Conservation (phyloP, 2,329 filamentous ascomycete species). For the Didymella pinodella region DNA sequence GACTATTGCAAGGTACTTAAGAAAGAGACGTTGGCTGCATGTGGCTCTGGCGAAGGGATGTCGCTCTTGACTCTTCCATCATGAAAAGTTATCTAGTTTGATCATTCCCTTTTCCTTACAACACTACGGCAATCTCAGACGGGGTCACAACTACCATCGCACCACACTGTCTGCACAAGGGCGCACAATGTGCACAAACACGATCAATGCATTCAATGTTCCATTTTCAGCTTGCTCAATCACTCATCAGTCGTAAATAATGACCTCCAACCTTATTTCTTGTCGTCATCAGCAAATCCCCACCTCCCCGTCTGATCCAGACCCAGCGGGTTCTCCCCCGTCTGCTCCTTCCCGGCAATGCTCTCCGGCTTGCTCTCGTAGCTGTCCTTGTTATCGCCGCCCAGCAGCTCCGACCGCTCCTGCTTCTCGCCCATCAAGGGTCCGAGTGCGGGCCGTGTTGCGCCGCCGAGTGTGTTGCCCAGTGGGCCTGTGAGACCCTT, state of each 20-base stretch:
- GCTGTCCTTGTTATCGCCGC: conserved; percentile 52
- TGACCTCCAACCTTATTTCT: not conserved
- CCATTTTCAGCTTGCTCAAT: not conserved
- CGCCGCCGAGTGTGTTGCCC: conserved; percentile 47
- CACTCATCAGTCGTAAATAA: not conserved
- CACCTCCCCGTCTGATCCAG: conserved; percentile 50
- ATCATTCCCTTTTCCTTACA: too few relatives aligned
- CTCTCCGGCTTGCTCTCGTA: conserved; percentile 48
- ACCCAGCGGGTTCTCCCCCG: conserved; percentile 51
- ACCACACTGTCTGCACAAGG: not conserved
- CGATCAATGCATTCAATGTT: not conserved
- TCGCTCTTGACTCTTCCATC: not conserved
- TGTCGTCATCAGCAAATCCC: conserved; percentile 44
- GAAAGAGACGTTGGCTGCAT: not conserved
- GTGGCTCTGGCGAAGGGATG: not conserved
- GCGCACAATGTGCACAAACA: not conserved
- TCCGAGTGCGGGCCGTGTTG: conserved; percentile 47
- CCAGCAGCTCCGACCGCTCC: conserved; percentile 48
- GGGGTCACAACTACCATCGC: not conserved
- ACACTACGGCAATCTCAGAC: not conserved
- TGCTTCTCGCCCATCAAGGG: conserved; percentile 47
- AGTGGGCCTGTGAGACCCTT: conserved; percentile 49
- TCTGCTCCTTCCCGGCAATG: conserved; percentile 52
- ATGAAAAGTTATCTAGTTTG: conserved; percentile 7
- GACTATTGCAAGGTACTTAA: not conserved